A percentile compares a stretch with the other conserved stretches of the same genome.
phyloP scores from a whole-genome alignment of 805 yeast genomes.

The Yarrowia sp. region DNA sequence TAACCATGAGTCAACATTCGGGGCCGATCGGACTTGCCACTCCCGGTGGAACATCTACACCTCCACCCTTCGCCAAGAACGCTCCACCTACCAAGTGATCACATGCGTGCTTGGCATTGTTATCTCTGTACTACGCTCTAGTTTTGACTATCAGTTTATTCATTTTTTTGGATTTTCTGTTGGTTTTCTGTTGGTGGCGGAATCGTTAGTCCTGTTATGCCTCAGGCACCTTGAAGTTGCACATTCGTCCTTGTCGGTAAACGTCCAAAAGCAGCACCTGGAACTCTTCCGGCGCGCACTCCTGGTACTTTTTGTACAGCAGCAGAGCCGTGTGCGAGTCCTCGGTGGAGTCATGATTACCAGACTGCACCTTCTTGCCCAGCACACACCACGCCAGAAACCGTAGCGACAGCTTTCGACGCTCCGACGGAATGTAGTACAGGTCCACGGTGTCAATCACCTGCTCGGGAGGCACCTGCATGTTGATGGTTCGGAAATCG shows the following conservation, averaged over 20 bases:
- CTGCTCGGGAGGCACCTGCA: conserved; percentile 83
- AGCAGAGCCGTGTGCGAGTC: conserved; percentile 89
- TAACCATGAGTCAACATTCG: neutral
- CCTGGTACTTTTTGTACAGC: conserved; percentile 74
- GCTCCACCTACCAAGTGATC: neutral
- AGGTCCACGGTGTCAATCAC: conserved; percentile 88
- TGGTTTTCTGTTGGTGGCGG: conserved; percentile 14
- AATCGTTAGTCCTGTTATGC: neutral
- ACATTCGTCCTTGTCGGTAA: conserved; percentile 56
- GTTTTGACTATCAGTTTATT: conserved; percentile 37
- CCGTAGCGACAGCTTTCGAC: conserved; percentile 80
- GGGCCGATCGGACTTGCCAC: conserved; percentile 2
- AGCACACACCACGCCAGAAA: conserved; percentile 84
- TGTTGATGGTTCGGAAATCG: conserved; percentile 92
- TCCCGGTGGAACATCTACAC: neutral
- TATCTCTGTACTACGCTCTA: neutral
- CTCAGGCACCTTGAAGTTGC: conserved; percentile 51
- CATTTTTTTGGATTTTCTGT: conserved; percentile 35
- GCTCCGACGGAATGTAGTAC: conserved; percentile 74
- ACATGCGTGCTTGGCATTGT: neutral
- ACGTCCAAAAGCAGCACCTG: conserved; percentile 68
- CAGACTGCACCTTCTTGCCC: conserved; percentile 79
- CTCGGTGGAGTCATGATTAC: conserved; percentile 96
- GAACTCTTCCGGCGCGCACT: conserved; percentile 63
- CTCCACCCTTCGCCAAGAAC: conserved; percentile 18